These are phyloP conservation scores for Blastomyces silverae DNA, from an alignment of 2,329 filamentous ascomycete genomes.

Conservation along the genomic window DNA sequence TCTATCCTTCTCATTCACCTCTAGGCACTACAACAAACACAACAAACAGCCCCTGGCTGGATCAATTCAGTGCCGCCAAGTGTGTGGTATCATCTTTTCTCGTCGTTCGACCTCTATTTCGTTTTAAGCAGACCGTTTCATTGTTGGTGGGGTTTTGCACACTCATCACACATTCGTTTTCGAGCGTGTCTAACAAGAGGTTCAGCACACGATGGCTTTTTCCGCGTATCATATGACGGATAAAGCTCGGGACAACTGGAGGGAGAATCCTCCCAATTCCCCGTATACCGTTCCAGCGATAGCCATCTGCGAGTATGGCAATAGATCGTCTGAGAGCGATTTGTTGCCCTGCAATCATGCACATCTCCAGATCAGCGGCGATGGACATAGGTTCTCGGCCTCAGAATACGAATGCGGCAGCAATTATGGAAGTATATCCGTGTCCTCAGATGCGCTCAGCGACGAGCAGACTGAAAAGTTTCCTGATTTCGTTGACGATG, in stretches of 20 bases:
- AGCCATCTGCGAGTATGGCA: neutral
- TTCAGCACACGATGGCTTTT: neutral
- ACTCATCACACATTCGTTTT: neutral
- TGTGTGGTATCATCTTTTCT: neutral
- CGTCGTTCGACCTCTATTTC: neutral
- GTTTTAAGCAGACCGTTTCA: neutral
- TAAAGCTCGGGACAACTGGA: conserved; percentile 6
- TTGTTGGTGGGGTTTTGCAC: neutral
- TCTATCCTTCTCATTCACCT: neutral
- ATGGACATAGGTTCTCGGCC: neutral
- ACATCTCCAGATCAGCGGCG: neutral
- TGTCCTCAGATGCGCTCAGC: neutral
- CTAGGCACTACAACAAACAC: conserved; percentile 5
- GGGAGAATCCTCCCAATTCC: conserved; percentile 7
- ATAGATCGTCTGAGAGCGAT: neutral
- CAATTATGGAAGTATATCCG: neutral
- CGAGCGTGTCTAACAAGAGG: neutral
- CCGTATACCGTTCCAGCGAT: conserved; percentile 12
- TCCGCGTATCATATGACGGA: conserved; percentile 5
- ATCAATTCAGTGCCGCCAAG: neutral
- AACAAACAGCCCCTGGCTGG: conserved; percentile 3
- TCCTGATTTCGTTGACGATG: conserved; percentile 4
- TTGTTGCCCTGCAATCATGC: neutral
- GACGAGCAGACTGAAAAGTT: neutral
- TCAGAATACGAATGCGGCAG: neutral